These are phyloP conservation scores for Hyparrhenia diplandra DNA, from an alignment of 176 grass and related monocot genomes.

Conservation along the genomic window DNA sequence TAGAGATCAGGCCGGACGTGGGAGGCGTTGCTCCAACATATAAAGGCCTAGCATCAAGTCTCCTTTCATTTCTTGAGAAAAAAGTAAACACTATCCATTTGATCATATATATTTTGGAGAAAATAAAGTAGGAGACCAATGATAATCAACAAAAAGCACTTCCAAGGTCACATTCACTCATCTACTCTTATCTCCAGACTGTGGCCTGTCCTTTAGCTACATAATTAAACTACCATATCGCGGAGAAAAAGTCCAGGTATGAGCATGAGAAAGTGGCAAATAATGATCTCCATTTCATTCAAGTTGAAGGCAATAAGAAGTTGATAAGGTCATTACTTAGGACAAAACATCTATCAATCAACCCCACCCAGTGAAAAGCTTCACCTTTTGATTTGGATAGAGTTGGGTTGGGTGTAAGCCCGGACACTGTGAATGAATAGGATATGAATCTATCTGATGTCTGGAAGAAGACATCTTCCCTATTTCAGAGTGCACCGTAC, in stretches of 20 bases:
- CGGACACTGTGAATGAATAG: neutral
- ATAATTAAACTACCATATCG: constrained; percentile 44
- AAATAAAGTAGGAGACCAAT: neutral
- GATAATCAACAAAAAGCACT: constrained; percentile 17
- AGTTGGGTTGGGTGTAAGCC: constrained; percentile 22
- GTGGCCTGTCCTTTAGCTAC: constrained; percentile 7
- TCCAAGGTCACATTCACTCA: neutral
- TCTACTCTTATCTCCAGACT: constrained; percentile 21
- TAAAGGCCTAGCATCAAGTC: neutral
- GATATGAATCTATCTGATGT: constrained; percentile 20
- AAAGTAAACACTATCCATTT: neutral
- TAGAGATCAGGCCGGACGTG: too few species aligned
- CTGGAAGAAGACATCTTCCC: neutral
- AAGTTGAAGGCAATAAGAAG: constrained; percentile 13
- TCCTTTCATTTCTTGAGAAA: neutral
- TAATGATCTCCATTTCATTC: constrained; percentile 20
- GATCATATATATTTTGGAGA: neutral
- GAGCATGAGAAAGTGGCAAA: constrained; percentile 18
- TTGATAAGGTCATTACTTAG: constrained; percentile 21
- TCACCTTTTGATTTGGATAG: constrained; percentile 38
- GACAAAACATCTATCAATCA: neutral
- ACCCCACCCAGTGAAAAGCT: constrained; percentile 21
- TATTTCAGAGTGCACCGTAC: neutral
- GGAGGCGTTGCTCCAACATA: too few species aligned
- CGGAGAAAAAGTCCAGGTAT: constrained; percentile 1